These are phyloP conservation scores for Tolypocladium capitatum DNA, from an alignment of 2,329 filamentous ascomycete genomes.

Conservation along the genomic window DNA sequence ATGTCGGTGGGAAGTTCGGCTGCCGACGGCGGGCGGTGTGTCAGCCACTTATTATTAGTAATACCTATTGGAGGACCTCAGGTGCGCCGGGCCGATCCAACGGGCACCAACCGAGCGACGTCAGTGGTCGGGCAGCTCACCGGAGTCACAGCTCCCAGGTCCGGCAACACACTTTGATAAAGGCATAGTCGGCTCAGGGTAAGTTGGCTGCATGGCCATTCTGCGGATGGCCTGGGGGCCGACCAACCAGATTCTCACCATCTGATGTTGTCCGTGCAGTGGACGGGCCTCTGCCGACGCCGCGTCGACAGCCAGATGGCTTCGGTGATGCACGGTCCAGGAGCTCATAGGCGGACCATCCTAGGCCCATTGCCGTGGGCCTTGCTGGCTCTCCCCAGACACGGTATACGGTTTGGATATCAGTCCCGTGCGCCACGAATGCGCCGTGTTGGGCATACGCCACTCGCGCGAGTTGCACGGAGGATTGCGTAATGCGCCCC, in stretches of 20 bases:
- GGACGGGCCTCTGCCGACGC: no score
- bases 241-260: no score
- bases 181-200: no score
- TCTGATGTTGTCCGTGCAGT: no score
- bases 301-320: neutral
- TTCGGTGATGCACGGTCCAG: neutral
- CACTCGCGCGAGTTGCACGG: no score
- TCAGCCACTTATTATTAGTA: no score
- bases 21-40: neutral
- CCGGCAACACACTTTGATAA: neutral
- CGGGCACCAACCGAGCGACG: neutral
- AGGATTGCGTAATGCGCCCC: neutral
- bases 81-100: no score
- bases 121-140: neutral
- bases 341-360: neutral
- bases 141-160: neutral
- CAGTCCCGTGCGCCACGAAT: neutral
- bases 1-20: neutral
- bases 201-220: no score
- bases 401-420: no score
- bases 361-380: neutral
- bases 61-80: no score
- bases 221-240: no score
- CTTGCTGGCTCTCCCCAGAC: neutral
- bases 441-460: neutral